Evolutionary conservation across 495 filamentous ascomycete genomes (phyloP).

Genomic region (Sporormia fimetaria): DNA sequence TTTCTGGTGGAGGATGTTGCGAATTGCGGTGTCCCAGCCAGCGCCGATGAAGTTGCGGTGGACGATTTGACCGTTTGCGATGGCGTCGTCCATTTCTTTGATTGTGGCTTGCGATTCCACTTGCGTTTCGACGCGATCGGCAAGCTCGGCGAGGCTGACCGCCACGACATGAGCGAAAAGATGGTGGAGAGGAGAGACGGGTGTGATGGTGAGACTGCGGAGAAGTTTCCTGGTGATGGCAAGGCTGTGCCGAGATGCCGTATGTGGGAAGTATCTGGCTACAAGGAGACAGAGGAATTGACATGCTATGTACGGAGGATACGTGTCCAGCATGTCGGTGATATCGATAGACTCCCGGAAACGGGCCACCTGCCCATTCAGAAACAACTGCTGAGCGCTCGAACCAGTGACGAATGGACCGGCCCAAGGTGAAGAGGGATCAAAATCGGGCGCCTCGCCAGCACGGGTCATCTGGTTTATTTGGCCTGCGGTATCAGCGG

Average conservation of each 20-base stretch:
- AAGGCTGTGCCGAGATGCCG: slow-evolving; percentile 11
- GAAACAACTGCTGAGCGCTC: slow-evolving; percentile 11
- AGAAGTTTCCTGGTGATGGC: slow-evolving; percentile 14
- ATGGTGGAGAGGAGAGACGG: slow-evolving; percentile 17
- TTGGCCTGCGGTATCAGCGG: slow-evolving; percentile 18
- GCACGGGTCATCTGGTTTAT: slow-evolving; percentile 12
- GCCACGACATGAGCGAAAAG: slow-evolving; percentile 21
- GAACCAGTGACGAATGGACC: slow-evolving; percentile 9
- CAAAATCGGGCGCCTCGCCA: slow-evolving; percentile 14
- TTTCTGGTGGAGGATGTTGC: slow-evolving; percentile 18
- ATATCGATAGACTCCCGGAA: slow-evolving; percentile 17
- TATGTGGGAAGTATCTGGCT: slow-evolving; percentile 7
- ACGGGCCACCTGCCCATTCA: slow-evolving; percentile 15
- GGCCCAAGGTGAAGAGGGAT: slow-evolving; percentile 10
- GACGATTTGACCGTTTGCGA: slow-evolving; percentile 17
- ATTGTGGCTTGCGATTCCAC: slow-evolving; percentile 19
- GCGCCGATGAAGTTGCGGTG: slow-evolving; percentile 8
- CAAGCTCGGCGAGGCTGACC: slow-evolving; percentile 16
- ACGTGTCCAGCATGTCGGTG: slow-evolving; percentile 10
- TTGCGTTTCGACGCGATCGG: slow-evolving; percentile 22
- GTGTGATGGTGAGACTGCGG: slow-evolving; percentile 3
- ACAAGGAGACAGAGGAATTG: slow-evolving; percentile 20
- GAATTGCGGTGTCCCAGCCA: slow-evolving; percentile 22
- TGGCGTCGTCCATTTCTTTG: slow-evolving; percentile 22
- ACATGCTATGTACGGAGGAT: slow-evolving; percentile 16